Percentiles rank a stretch among this genome's conserved stretches.
Evolutionary conservation across 2,329 filamentous ascomycete species (phyloP).

Genomic region (Sporothrix pseudoabietina): DNA sequence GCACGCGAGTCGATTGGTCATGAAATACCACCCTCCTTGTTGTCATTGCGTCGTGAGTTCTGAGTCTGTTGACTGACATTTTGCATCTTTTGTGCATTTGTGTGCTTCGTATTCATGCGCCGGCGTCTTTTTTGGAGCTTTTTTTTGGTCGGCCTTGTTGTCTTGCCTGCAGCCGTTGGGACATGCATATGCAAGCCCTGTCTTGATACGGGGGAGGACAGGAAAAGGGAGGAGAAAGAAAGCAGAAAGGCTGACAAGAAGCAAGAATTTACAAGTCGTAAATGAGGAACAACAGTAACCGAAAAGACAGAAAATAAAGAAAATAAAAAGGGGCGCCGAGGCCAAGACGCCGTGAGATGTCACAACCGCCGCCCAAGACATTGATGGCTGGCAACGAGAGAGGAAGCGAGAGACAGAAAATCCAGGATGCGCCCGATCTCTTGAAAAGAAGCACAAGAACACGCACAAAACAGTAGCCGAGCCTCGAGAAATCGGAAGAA

Average conservation of each 20-base stretch:
- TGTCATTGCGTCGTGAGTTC: not conserved
- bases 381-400: not conserved
- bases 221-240: not conserved
- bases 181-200: constrained; percentile 9
- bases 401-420: not conserved
- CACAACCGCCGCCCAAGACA: not conserved
- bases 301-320: too few relatives aligned
- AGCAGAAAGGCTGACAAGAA: not conserved
- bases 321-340: not conserved
- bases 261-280: not conserved
- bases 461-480: constrained; percentile 10
- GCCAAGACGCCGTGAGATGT: not conserved
- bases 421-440: not conserved
- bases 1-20: not conserved
- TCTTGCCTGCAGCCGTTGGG: constrained; percentile 2
- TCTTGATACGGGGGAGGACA: not conserved
- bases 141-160: constrained; percentile 6
- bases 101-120: constrained; percentile 21
- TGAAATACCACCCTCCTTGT: not conserved
- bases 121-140: too few relatives aligned
- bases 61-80: not conserved
- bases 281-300: not conserved
- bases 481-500: not conserved
- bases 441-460: not conserved
- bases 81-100: not conserved